Evolutionary conservation across 768 basidiomycete genomes (phyloP), one percentile per base, ranked within the genome.

Genomic region (Lactifluus piperatus): DNA sequence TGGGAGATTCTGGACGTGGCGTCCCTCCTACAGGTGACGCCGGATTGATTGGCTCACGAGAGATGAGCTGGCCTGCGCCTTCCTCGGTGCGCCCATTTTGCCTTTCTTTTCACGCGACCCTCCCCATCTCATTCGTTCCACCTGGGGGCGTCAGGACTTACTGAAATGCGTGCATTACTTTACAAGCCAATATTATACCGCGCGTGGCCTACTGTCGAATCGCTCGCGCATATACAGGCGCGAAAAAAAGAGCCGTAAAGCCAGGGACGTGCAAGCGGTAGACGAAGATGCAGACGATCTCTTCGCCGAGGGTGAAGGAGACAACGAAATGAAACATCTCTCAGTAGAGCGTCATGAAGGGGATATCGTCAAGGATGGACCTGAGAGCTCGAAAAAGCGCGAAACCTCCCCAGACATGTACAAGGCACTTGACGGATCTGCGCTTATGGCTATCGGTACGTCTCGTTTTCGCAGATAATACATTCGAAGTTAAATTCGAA

Each of bases 361-460:
- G 24, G 57, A 58, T 11, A 32, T 53, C 16, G 37, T 34, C 36
- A 29, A 54, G n/a, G 59, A 50, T 24, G 43, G 62, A 4, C 60
- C 68, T 37, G 58, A 44, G 36, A 44, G 51, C 26, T 69, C 62
- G 10, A 63, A 51, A 36, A 65, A 63, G 63, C 61, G 37, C 13
- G 32, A 61, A 37, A 45, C 41, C 22, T 37, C 64, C 29, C 71
- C 75, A 62, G 85, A 88, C 63, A 90, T 91, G 88, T 90, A 89
- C 68, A 86, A 79, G 65, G 75, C 80, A 3, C 75, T 88, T 61
- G 84, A 88, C 64, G 88, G 88, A 4, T 83, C 84, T 10, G 85
- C 86, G 4, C 75, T 90, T 45, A 75, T 90, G 70, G 86, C 81
- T 3, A 75, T 91, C 62, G 86, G 88, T 88, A 34, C 24, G 77